Base-by-base conservation (phyloP, 2,329 filamentous ascomycete genomes). In the Myriosclerotinia duriaeana region DNA sequence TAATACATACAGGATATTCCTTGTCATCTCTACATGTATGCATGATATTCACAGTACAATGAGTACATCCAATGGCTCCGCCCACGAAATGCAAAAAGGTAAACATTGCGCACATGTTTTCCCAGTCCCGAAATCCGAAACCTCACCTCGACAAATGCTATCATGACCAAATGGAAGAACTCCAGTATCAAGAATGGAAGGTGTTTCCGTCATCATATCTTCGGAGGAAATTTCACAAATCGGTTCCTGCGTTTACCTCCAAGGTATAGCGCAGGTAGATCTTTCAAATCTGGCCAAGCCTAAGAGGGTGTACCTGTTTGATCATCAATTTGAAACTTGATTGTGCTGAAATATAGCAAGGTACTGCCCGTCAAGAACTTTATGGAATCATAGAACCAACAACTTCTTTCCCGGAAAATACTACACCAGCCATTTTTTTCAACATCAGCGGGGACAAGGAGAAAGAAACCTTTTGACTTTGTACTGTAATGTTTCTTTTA, bases 321-420 rank as follows among this genome's bases (percentile, higher is more conserved):
- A 73, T 73, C 69, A 67, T 63, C 71, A 64, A 53, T 62, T 60
- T 72, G 70, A 73, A 73, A 73, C 71, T 62, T 52, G 50, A 58
- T 48, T 50, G 17, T 44, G 52, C 42, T 50, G 17, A 58, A 65
- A 26, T 46, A 46, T 50, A 59, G 44, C 63, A 38, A 52, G 54
- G 63, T 36, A 15, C 36, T 34, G 17, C 46, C 30, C 22, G n/a
- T 50, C n/a, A 11, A 12, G 11, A 36, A 52, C 17, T 17, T 60
- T 22, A 42, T 36, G 42, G 42, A 58, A 65, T 50, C 8, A 55
- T 20, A 60, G 30, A 50, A 34, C 2, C 30, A 34, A 34, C 12
- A 46, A 22, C 30, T 42, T 58, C 15, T 50, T 36, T 15, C 26
- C 30, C 15, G 14, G 56, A 36, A 60, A 48, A 15, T 15, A 34